phyloP scores from a whole-genome alignment of 352 stramenopile genomes.

The Pilasporangium apinafurcum region DNA sequence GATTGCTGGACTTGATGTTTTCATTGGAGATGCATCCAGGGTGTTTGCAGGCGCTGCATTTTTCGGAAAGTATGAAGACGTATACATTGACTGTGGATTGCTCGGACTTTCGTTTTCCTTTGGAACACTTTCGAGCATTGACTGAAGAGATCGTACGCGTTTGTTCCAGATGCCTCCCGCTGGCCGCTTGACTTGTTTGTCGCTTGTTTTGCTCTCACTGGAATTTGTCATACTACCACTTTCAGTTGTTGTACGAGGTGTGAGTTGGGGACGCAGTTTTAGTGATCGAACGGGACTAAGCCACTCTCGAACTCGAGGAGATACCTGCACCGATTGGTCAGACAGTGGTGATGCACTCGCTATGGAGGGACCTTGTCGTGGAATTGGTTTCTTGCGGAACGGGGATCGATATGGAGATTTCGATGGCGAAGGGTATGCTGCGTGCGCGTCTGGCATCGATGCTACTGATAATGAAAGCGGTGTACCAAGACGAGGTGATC shows the following conservation, averaged over 20 bases:
- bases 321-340: slow-evolving; percentile 8
- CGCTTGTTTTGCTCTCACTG: slow-evolving; percentile 6
- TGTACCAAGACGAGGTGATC: slow-evolving; percentile 37
- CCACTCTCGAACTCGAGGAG: slow-evolving; percentile 45
- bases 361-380: slow-evolving; percentile 15
- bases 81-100: background rate
- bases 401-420: slow-evolving; percentile 73
- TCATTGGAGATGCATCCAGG: background rate
- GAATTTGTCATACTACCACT: slow-evolving; percentile 9
- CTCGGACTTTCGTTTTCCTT: slow-evolving; percentile 15
- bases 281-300: slow-evolving; percentile 50
- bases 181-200: slow-evolving; percentile 10
- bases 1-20: background rate
- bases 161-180: slow-evolving; percentile 37
- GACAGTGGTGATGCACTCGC: slow-evolving; percentile 10
- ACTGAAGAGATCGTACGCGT: slow-evolving; percentile 69
- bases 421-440: slow-evolving; percentile 36
- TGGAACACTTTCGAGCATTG: slow-evolving; percentile 64
- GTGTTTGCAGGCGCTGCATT: slow-evolving; percentile 1
- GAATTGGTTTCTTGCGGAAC: slow-evolving; percentile 65
- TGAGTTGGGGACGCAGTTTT: slow-evolving; percentile 13
- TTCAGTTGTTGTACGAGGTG: slow-evolving; percentile 22
- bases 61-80: slow-evolving; percentile 40
- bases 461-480: slow-evolving; percentile 33
- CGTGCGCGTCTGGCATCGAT: slow-evolving; percentile 30